Evolutionary conservation across 352 stramenopile species (phyloP).

Genomic region (Globisporangium takayamanum): DNA sequence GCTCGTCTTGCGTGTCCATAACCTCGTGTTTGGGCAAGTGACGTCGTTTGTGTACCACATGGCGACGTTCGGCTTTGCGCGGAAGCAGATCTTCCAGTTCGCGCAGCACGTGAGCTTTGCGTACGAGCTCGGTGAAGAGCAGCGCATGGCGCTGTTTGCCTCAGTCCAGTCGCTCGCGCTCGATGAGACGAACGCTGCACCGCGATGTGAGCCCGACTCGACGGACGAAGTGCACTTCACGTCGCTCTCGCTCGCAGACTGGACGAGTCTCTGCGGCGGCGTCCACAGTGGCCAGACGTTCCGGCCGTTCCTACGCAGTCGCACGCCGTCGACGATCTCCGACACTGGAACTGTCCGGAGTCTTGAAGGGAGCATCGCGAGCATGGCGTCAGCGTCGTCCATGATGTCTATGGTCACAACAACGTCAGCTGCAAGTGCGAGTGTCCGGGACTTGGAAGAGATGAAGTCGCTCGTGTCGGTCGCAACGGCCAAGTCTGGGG

Average conservation of each 20-base stretch:
- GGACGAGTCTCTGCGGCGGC: constrained; percentile 32
- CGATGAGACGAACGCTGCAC: constrained; percentile 7
- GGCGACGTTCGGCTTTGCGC: constrained; percentile 58
- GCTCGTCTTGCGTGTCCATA: constrained; percentile 71
- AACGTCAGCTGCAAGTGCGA: constrained; percentile 12
- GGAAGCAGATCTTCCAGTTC: constrained; percentile 63
- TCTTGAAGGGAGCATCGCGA: constrained; percentile 25
- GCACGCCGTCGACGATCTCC: constrained; percentile 19
- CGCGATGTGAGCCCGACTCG: constrained; percentile 13
- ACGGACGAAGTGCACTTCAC: constrained; percentile 52
- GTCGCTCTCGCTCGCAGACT: constrained; percentile 55
- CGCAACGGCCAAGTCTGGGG: constrained; percentile 22
- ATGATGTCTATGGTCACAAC: neutral
- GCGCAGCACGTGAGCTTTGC: constrained; percentile 71
- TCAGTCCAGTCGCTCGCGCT: constrained; percentile 39
- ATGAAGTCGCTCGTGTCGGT: constrained; percentile 62
- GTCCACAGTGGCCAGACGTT: constrained; percentile 23
- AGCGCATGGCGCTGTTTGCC: constrained; percentile 60
- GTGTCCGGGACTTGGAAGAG: constrained; percentile 43
- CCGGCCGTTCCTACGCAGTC: constrained; percentile 19
- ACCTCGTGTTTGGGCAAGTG: constrained; percentile 70
- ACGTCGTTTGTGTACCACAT: constrained; percentile 76
- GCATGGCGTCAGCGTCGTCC: constrained; percentile 23
- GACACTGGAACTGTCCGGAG: constrained; percentile 8
- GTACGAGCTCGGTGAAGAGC: constrained; percentile 74